Base-by-base conservation (phyloP, 1,284 basidiomycete species). In the Trichosporon asahii region DNA sequence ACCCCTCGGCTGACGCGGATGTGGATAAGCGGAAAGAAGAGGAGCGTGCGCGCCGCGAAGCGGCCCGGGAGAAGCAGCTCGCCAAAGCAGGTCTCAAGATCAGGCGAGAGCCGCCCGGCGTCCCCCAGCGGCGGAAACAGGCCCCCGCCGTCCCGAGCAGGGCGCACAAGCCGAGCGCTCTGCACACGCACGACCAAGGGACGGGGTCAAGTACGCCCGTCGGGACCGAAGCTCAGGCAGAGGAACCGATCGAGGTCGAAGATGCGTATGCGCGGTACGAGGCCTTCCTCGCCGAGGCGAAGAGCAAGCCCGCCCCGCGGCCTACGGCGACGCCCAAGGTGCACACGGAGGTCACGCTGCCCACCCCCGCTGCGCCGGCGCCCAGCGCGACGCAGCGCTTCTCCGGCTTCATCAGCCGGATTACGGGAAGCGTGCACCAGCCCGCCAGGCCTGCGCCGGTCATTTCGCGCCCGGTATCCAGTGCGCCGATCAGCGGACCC, bases 201-300 rank as follows among this genome's bases (percentile, higher is more conserved):
- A 44, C 15, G 2, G 40, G 40, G 40, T 18, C 40, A 1, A n/a
- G n/a, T 18, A 18, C 40, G 5, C 40, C 40, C 15, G n/a, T n/a
- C n/a, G n/a, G n/a, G n/a, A 18, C 12, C 8, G 37, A 4, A 18
- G 12, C 12, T 3, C 40, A 44, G 60, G 27, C 37, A 2, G 65
- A 67, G 25, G 55, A 57, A n/a, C 44, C 61, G 35, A 57, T 75
- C 40, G 71, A 75, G 86, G 85, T 92, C 67, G 90, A 95, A 76
- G 95, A 98, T 81, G 95, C 95, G 0, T 98, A 91, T 80, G 93
- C 94, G 70, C 87, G 93, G 21, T 97, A 95, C 79, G 91, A 94
- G 83, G 86, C 89, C 60, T 93, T 90, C 79, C 73, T 81, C 81
- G 88, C 88, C 74, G 87, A 89, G 74, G 25, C 69, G n/a, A 72